A percentile compares a stretch with the other conserved stretches of the same genome.
Evolutionary conservation across 495 filamentous ascomycete genomes (phyloP).

Genomic region (Neurospora discreta): DNA sequence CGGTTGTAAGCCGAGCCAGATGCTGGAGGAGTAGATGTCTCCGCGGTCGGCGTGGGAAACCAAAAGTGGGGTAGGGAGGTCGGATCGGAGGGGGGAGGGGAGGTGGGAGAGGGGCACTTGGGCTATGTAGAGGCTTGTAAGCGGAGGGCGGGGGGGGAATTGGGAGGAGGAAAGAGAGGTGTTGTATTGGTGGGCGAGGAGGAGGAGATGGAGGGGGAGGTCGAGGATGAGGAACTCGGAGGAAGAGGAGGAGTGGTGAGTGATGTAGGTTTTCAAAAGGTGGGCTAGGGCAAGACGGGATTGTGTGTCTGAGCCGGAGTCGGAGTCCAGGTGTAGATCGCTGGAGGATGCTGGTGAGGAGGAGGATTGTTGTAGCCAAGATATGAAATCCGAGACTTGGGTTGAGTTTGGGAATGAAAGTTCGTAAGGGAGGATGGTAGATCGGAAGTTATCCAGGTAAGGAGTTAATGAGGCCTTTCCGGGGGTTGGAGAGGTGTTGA

Average conservation of each 20-base stretch:
- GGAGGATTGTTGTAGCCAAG: neutral
- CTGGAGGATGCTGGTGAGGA: neutral
- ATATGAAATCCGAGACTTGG: neutral
- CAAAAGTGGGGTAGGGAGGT: conserved; percentile 57
- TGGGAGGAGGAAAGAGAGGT: conserved; percentile 41
- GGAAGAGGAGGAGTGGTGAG: neutral
- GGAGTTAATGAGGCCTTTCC: neutral
- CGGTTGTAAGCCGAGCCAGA: conserved; percentile 81
- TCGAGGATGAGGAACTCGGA: conserved; percentile 23
- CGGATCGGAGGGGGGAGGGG: conserved; percentile 46
- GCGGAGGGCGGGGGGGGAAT: conserved; percentile 26
- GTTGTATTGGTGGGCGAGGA: neutral
- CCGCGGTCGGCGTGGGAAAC: conserved; percentile 49
- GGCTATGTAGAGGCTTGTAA: conserved; percentile 59
- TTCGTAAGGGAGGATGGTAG: neutral
- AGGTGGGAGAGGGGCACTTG: conserved; percentile 61
- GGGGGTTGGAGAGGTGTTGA: neutral
- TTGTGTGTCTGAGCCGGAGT: neutral
- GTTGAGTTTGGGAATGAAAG: neutral
- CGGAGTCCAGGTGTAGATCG: neutral
- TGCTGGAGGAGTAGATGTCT: conserved; percentile 72
- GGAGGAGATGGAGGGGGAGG: conserved; percentile 26
- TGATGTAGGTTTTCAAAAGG: neutral
- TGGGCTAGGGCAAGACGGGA: neutral
- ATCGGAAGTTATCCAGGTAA: neutral